Base-by-base conservation (phyloP, 805 yeast species). In the Kodamaea hsintzibuensis region DNA sequence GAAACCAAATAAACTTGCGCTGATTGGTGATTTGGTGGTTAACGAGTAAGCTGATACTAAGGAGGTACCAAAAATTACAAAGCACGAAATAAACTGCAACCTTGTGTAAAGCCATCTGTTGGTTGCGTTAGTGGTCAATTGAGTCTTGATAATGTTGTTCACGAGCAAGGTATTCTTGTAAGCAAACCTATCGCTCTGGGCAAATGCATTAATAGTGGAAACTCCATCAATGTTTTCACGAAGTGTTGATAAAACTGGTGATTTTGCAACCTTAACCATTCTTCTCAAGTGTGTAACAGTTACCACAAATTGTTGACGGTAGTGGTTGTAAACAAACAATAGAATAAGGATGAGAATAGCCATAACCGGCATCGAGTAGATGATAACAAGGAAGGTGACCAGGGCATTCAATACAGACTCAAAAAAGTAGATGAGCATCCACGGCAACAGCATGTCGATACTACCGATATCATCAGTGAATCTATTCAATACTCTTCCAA, bases 81-180 rank as follows among this genome's bases (percentile, higher is more conserved):
- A 35, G 0, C 76, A 66, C 12, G 76, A 71, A 42, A 73, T 68
- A 6, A 67, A 62, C 58, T 71, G 76, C 47, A 73, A 66, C 55
- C 78, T 64, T 64, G 71, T 64, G 3, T 71, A 64, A 44, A 72
- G 63, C 78, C 78, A 73, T 52, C 76, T 63, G 53, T 67, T 66
- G 45, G 64, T 55, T 10, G 62, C 57, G n/a, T 60, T 61, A 43
- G 57, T 60, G 12, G 65, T 55, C 57, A 64, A 60, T 17, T 64
- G 62, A 16, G 62, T 60, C 27, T 56, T 62, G 1, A 64, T 56
- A 51, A 63, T 62, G 5, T 55, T 59, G 51, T 72, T 64, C n/a
- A 72, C 60, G 40, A 68, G 68, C 2, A 22, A 35, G 35, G 55
- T 60, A 52, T 62, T 62, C 25, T 66, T 62, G 55, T 62, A 62